Percentiles rank a stretch among this genome's conserved stretches.
Evolutionary conservation across 768 basidiomycete species (phyloP).

Genomic region (Clavaria fumosa): DNA sequence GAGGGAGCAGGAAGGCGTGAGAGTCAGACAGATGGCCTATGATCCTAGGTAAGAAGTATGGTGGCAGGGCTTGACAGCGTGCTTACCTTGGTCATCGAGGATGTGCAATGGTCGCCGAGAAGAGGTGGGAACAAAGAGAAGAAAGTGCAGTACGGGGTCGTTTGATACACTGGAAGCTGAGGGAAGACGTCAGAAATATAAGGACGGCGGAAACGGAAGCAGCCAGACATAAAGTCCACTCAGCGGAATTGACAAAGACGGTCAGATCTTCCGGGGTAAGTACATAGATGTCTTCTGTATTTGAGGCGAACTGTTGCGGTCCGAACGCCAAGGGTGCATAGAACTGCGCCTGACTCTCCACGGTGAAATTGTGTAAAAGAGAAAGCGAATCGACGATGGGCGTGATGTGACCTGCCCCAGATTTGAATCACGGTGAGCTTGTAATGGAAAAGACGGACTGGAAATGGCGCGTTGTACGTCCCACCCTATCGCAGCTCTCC

Average conservation of each 20-base stretch:
- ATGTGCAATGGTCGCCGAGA: conserved; percentile 57
- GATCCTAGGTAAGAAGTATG: conserved; percentile 1
- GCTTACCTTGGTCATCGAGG: conserved; percentile 34
- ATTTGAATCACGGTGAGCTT: neutral
- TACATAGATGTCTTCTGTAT: conserved; percentile 31
- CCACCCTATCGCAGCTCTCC: conserved; percentile 50
- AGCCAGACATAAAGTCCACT: conserved; percentile 78
- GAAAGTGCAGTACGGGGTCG: conserved; percentile 87
- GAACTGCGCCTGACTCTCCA: conserved; percentile 90
- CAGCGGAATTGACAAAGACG: conserved; percentile 89
- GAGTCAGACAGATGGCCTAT: conserved; percentile 29
- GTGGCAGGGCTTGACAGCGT: neutral
- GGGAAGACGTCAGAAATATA: neutral
- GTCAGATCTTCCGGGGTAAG: conserved; percentile 74
- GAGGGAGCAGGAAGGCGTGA: conserved; percentile 75
- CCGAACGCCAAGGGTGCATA: conserved; percentile 81
- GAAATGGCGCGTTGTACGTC: conserved; percentile 48
- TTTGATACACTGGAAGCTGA: conserved; percentile 84
- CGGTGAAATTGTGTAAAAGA: conserved; percentile 73
- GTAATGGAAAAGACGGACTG: conserved; percentile 30
- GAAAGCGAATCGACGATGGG: conserved; percentile 48
- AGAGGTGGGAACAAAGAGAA: conserved; percentile 72
- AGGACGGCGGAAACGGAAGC: neutral
- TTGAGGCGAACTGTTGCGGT: conserved; percentile 27
- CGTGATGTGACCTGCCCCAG: conserved; percentile 42